Base-by-base conservation (phyloP, 345 rosid genomes). In the Camelina hispida region DNA sequence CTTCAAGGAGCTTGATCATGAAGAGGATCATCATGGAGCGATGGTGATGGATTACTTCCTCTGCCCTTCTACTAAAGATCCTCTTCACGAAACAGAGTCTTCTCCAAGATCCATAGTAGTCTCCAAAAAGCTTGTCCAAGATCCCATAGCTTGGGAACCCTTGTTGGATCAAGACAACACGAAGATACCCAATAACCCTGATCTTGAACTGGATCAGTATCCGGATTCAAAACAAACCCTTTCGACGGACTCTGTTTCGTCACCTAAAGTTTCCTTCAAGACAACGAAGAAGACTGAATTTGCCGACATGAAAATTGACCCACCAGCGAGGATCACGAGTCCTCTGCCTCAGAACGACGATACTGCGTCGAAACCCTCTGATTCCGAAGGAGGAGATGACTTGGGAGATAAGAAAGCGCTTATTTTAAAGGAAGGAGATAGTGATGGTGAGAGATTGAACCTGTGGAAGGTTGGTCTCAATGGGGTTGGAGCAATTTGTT, bases 241-340 rank as follows among this genome's bases (percentile, higher is more conserved):
- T 47, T 81, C 59, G 63, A 66, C 81, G 65, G 93, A 89, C 76
- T 86, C 83, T 76, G 93, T 89, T 58, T 76, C 85, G 37, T 87
- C 84, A 59, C 86, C 96, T n/a, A 88, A 86, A 78, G 92, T 87
- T 77, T 90, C 86, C 92, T 94, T 94, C 85, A 86, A 85, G 89
- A 91, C 85, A 66, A 79, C 76, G 86, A 84, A 83, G 87, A 91
- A 89, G 67, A 84, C 84, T 57, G 86, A 94, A 93, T 93, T 86
- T 66, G 97, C 79, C 96, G 98, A 93, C 97, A 93, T 91, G 97
- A 91, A 89, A 83, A 71, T 83, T 85, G 90, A 84, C 84, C 81
- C 93, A 13, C 91, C 91, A 17, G 22, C 8, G 65, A 71, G 46
- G 32, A 71, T 65, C 77, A 59, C 51, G 18, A 58, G 63, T 48